These are phyloP conservation scores for Immersiporthe knoxdaviesiana DNA, from an alignment of 2,329 filamentous ascomycete genomes.

Conservation along the genomic window DNA sequence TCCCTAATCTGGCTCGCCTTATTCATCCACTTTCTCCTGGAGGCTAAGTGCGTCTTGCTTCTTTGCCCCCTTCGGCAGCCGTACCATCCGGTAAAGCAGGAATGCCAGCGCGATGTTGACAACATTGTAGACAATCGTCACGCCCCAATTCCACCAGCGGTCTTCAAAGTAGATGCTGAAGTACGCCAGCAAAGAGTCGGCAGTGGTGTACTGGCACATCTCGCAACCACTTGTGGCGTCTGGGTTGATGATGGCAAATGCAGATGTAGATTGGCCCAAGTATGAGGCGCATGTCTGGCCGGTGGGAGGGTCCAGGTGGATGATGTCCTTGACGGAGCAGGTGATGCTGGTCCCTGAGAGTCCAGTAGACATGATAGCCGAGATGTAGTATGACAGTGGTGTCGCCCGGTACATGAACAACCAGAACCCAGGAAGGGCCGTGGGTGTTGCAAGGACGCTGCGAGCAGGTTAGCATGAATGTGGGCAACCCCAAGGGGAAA, in stretches of 20 bases:
- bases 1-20: too few species aligned
- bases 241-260: slow-evolving; percentile 48
- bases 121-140: slow-evolving; percentile 57
- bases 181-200: slow-evolving; percentile 53
- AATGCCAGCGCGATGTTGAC: slow-evolving; percentile 57
- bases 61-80: slow-evolving; percentile 35
- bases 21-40: too few species aligned
- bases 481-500: too few species aligned
- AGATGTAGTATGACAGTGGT: slow-evolving; percentile 81
- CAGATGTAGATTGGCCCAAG: slow-evolving; percentile 52
- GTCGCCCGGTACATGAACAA: slow-evolving; percentile 83
- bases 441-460: slow-evolving; percentile 69
- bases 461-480: slow-evolving; percentile 44
- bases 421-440: slow-evolving; percentile 73
- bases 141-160: slow-evolving; percentile 69
- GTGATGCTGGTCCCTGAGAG: slow-evolving; percentile 67
- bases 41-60: neutral
- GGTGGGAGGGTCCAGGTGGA: slow-evolving; percentile 64
- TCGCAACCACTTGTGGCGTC: slow-evolving; percentile 54
- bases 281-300: slow-evolving; percentile 65
- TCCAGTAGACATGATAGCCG: slow-evolving; percentile 70
- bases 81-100: slow-evolving; percentile 48
- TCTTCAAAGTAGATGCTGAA: slow-evolving; percentile 54
- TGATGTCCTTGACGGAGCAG: slow-evolving; percentile 72
- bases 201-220: slow-evolving; percentile 57